These are phyloP conservation scores for Dissoconium aciculare DNA, from an alignment of 2,329 filamentous ascomycete genomes.

Conservation along the genomic window DNA sequence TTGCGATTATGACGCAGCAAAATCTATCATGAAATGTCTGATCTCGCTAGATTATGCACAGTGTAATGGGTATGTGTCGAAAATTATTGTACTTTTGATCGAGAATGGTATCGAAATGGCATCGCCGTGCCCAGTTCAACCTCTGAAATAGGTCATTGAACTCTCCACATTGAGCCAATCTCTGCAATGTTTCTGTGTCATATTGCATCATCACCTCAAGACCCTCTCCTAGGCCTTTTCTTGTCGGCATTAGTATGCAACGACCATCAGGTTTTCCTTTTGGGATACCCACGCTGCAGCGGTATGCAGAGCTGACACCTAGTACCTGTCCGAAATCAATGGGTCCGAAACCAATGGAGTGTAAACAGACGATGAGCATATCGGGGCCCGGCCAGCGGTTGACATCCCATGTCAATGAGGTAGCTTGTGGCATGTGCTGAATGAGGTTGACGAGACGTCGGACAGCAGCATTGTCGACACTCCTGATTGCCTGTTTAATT, in stretches of 20 bases:
- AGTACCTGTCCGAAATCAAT: slow-evolving; percentile 4
- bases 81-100: no score
- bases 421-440: slow-evolving; percentile 6
- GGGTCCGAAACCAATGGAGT: slow-evolving; percentile 3
- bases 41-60: no score
- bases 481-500: slow-evolving; percentile 4
- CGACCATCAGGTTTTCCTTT: slow-evolving; percentile 6
- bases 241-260: slow-evolving; percentile 4
- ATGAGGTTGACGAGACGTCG: slow-evolving; percentile 6
- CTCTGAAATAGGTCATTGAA: slow-evolving; percentile 5
- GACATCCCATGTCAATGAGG: slow-evolving; percentile 7
- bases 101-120: background rate
- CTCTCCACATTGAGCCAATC: slow-evolving; percentile 1
- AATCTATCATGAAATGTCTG: no score
- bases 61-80: no score
- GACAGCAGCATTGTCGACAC: slow-evolving; percentile 7
- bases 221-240: slow-evolving; percentile 2
- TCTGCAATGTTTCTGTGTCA: slow-evolving; percentile 4
- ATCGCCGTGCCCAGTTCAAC: slow-evolving; percentile 4
- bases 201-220: slow-evolving; percentile 7
- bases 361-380: slow-evolving; percentile 6
- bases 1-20: no score
- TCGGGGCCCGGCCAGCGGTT: slow-evolving; percentile 7
- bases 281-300: slow-evolving; percentile 4
- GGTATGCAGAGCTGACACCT: slow-evolving; percentile 4